A percentile compares a stretch with the other conserved stretches of the same genome.
Evolutionary conservation across 2,329 filamentous ascomycete genomes (phyloP).

Genomic region (Cercospora nicotianae): DNA sequence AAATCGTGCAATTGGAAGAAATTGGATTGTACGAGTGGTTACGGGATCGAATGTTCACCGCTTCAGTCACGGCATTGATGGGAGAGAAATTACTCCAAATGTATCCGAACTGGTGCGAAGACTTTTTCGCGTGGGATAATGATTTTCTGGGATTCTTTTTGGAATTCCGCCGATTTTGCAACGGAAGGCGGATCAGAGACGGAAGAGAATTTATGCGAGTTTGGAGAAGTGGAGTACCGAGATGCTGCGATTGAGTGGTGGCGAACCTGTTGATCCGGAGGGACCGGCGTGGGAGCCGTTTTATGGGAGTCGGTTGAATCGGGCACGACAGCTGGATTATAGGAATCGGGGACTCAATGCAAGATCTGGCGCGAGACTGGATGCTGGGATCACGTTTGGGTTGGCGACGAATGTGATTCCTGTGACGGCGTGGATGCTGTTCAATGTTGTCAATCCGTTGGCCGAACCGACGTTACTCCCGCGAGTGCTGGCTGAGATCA

Average conservation of each 20-base stretch:
- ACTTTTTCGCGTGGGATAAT: constrained; percentile 37
- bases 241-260: constrained; percentile 31
- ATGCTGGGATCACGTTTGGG: constrained; percentile 39
- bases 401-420: constrained; percentile 38
- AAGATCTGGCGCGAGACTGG: constrained; percentile 28
- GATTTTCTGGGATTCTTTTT: constrained; percentile 37
- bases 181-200: constrained; percentile 26
- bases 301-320: constrained; percentile 34
- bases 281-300: constrained; percentile 33
- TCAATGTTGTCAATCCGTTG: constrained; percentile 36
- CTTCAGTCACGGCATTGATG: constrained; percentile 34
- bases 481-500: constrained; percentile 34
- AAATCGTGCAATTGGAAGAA: constrained; percentile 23
- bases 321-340: constrained; percentile 35
- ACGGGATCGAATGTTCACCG: constrained; percentile 35
- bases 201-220: constrained; percentile 31
- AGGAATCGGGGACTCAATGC: constrained; percentile 26
- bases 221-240: constrained; percentile 32
- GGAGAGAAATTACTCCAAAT: constrained; percentile 35
- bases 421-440: constrained; percentile 38
- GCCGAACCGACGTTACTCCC: constrained; percentile 29
- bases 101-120: constrained; percentile 33
- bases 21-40: constrained; percentile 37
- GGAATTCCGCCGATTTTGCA: constrained; percentile 32
- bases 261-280: constrained; percentile 31